phyloP scores from a whole-genome alignment of 441 rosid species.

The Manihot esculenta region DNA sequence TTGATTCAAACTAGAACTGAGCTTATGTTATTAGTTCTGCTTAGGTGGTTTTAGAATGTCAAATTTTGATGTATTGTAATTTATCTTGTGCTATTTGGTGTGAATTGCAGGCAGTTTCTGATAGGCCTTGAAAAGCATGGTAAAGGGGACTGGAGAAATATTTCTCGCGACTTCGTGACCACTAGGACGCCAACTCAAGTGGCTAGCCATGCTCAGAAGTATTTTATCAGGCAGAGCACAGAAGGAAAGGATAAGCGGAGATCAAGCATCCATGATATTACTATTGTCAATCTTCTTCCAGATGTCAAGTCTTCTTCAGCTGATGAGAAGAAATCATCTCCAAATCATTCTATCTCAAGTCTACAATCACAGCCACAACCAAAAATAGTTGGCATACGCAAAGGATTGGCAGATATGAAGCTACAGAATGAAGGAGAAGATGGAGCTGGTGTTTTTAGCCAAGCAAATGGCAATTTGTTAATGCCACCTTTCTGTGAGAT shows the following conservation, averaged over 20 bases:
- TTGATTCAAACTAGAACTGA: too few relatives aligned
- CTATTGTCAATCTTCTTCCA: constrained; percentile 67
- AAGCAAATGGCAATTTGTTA: constrained; percentile 33
- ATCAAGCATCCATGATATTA: constrained; percentile 95
- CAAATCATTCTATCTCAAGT: constrained; percentile 34
- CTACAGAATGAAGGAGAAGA: constrained; percentile 29
- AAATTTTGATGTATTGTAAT: constrained; percentile 8
- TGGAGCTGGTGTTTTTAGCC: constrained; percentile 33
- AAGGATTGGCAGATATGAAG: constrained; percentile 40
- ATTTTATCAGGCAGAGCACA: constrained; percentile 79
- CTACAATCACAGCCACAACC: constrained; percentile 38
- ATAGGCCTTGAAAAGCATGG: constrained; percentile 90
- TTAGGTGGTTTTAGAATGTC: too few relatives aligned
- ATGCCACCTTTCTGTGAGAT: constrained; percentile 44
- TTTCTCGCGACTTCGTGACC: constrained; percentile 79
- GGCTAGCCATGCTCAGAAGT: constrained; percentile 96
- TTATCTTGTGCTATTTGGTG: constrained; percentile 8
- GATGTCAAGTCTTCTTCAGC: constrained; percentile 45
- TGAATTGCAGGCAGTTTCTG: constrained; percentile 66
- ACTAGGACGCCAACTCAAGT: constrained; percentile 92
- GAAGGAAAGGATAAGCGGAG: constrained; percentile 93
- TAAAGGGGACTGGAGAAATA: constrained; percentile 98
- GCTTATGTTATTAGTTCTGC: too few relatives aligned
- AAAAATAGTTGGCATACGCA: constrained; percentile 27
- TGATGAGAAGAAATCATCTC: constrained; percentile 40